Evolutionary conservation across 441 rosid species (phyloP), one percentile per base, ranked within the genome.

Genomic region (Adansonia rubrostipa): DNA sequence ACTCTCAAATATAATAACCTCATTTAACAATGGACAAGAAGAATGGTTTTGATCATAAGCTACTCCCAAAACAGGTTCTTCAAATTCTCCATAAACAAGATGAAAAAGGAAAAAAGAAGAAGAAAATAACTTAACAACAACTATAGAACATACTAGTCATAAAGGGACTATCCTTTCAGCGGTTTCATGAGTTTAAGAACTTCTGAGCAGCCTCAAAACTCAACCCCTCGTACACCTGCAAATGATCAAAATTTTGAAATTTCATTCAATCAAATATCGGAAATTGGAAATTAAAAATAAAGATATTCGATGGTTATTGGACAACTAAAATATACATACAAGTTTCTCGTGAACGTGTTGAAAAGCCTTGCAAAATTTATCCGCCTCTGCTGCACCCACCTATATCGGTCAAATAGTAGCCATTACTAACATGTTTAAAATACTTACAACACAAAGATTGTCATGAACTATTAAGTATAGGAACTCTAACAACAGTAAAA

Each of bases 281-380:
- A 53, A 65, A 45, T 57, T 13, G 9, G 56, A 28, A 56, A 40
- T 63, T 20, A 19, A 57, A 48, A 1, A 15, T 7, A 47, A 64
- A 11, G n/a, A 22, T 22, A 36, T 4, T 6, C 22, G 1, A 5
- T 42, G 69, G 61, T 24, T 67, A 19, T 17, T 36, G 17, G 71
- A 56, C 60, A 61, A 13, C 72, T 22, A 63, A 67, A 14, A 53
- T 24, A 62, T 68, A 75, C 88, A 47, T 87, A 91, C 97, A 66
- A 91, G 93, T 88, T 88, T 90, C 86, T 81, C 86, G 88, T 94
- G 98, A 71, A 90, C 80, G 81, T 84, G 83, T 78, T 86, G 90
- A 63, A 91, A 94, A 58, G 91, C 90, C 77, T 85, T 77, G 87
- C 94, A 94, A 84, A 94, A 91, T 54, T 85, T 86, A 78, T 90